Evolutionary conservation across 352 stramenopile genomes (phyloP).

Genomic region (Pythium vanterpoolii): DNA sequence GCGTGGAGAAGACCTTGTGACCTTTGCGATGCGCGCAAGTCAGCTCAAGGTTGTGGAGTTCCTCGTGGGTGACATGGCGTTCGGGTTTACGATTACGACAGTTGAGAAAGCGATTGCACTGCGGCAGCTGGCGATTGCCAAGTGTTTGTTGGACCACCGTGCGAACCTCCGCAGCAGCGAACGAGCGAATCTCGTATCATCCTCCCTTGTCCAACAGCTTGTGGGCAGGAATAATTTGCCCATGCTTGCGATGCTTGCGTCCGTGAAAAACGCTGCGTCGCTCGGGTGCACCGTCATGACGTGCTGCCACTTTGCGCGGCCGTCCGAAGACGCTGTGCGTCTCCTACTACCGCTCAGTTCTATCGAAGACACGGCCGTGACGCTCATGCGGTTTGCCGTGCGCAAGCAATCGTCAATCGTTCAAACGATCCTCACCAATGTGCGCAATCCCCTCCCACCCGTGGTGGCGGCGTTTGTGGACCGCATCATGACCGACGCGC

Average conservation of each 20-base stretch:
- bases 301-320: constrained; percentile 3
- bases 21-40: background rate
- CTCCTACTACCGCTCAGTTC: constrained; percentile 3
- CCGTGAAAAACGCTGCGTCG: background rate
- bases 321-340: background rate
- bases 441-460: background rate
- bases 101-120: constrained; percentile 4
- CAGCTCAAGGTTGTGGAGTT: background rate
- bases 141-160: constrained; percentile 11
- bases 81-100: background rate
- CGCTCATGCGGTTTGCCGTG: constrained; percentile 12
- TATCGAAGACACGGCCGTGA: constrained; percentile 4
- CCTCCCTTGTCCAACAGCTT: constrained; percentile 3
- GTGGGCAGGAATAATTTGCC: background rate
- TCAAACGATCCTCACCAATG: background rate
- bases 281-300: constrained; percentile 9
- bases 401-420: background rate
- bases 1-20: background rate
- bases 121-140: background rate
- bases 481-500: constrained; percentile 1
- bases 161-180: background rate
- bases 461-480: background rate
- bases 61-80: background rate
- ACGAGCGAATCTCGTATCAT: background rate
- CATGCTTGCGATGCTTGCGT: constrained; percentile 9